phyloP scores from a whole-genome alignment of 2,329 filamentous ascomycete species.

The Sporothrix humicola region DNA sequence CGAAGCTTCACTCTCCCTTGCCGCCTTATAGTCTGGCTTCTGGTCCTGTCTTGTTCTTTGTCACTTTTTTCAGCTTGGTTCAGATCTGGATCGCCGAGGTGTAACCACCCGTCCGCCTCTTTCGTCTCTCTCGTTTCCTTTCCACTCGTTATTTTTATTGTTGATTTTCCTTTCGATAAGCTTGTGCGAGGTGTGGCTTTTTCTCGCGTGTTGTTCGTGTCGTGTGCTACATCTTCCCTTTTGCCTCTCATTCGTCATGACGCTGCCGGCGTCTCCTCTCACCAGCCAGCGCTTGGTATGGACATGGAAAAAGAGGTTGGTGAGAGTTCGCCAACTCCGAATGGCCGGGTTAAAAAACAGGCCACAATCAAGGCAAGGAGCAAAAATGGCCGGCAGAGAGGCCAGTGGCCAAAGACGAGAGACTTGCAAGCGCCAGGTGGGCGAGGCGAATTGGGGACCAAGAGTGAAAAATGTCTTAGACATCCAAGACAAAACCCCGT shows the following conservation, averaged over 20 bases:
- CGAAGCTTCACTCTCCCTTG: not conserved
- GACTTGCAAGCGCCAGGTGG: no score
- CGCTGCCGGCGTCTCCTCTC: not conserved
- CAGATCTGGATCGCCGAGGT: slow-evolving; percentile 22
- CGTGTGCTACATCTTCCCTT: not conserved
- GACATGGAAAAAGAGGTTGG: not conserved
- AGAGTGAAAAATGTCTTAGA: not conserved
- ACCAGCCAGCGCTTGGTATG: slow-evolving; percentile 15
- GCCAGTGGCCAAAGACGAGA: not conserved
- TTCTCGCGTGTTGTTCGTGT: slow-evolving; percentile 17
- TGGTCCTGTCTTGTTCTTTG: not conserved
- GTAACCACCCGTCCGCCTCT: not conserved
- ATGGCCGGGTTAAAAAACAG: not conserved
- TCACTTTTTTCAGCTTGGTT: slow-evolving; percentile 14
- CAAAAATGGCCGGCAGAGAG: not conserved
- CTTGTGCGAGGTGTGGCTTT: slow-evolving; percentile 16
- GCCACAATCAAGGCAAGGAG: not conserved
- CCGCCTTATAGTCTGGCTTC: not conserved
- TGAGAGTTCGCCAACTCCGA: not conserved
- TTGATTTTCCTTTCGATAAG: not conserved
- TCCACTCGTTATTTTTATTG: no score
- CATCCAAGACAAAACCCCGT: not conserved
- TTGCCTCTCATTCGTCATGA: not conserved
- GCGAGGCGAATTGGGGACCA: not conserved
- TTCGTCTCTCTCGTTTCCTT: not conserved